phyloP scores from a whole-genome alignment of 2,329 filamentous ascomycete species.

The Phialophora macrospora region DNA sequence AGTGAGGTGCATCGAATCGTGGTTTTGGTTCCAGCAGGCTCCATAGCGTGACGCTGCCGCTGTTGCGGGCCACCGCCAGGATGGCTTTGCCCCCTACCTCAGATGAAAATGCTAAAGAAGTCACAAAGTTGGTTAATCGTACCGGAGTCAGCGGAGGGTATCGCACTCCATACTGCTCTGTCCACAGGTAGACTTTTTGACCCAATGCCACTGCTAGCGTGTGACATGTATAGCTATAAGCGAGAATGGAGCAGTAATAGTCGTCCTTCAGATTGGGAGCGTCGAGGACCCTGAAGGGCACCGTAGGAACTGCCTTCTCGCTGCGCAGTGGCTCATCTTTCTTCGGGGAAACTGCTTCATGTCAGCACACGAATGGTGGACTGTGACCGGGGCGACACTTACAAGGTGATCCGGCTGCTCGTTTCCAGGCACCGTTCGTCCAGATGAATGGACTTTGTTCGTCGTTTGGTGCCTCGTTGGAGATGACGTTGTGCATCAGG shows the following conservation, averaged over 20 bases:
- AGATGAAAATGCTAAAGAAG: constrained; percentile 90
- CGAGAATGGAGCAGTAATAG: constrained; percentile 90
- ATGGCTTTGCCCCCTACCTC: constrained; percentile 74
- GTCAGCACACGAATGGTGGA: constrained; percentile 4
- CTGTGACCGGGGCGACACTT: constrained; percentile 37
- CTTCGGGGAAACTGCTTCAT: constrained; percentile 4
- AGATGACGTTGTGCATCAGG: constrained; percentile 51
- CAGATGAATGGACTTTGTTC: constrained; percentile 45
- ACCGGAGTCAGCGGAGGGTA: constrained; percentile 61
- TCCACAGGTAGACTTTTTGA: constrained; percentile 84
- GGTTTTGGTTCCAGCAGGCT: constrained; percentile 69
- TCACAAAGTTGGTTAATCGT: constrained; percentile 64
- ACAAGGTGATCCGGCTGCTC: constrained; percentile 43
- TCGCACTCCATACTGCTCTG: constrained; percentile 71
- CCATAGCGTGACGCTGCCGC: constrained; percentile 77
- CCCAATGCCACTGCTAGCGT: constrained; percentile 84
- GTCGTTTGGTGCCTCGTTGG: neutral
- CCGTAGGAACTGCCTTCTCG: constrained; percentile 63
- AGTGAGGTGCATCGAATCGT: constrained; percentile 76
- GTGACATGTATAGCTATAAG: constrained; percentile 76
- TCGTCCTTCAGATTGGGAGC: constrained; percentile 89
- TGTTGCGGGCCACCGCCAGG: constrained; percentile 80
- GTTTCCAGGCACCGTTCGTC: constrained; percentile 49
- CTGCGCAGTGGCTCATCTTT: constrained; percentile 13
- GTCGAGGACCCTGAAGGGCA: constrained; percentile 86